phyloP scores from a whole-genome alignment of 768 basidiomycete genomes.

The Clitopilus passeckerianus region DNA sequence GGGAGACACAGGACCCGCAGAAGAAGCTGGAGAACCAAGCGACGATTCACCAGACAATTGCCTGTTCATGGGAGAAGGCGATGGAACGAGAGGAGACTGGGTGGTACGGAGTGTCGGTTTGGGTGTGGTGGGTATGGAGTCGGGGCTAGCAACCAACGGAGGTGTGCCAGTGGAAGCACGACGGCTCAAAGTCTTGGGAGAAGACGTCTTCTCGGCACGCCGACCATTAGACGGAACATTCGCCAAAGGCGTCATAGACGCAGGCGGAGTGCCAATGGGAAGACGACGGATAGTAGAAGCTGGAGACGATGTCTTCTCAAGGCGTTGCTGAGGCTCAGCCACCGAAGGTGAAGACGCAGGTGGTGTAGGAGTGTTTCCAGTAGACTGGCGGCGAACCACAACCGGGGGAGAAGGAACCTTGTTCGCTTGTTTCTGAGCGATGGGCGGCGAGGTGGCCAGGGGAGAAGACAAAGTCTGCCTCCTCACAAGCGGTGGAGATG shows the following conservation, averaged over 20 bases:
- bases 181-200: conserved; percentile 10
- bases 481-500: conserved; percentile 5
- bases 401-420: background rate
- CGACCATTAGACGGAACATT: conserved; percentile 5
- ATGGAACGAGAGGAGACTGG: conserved; percentile 10
- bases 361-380: conserved; percentile 11
- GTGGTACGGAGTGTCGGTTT: conserved; percentile 6
- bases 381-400: background rate
- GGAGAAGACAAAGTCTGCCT: background rate
- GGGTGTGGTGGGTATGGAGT: background rate
- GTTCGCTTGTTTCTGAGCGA: background rate
- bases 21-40: conserved; percentile 49
- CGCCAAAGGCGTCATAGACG: background rate
- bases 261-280: background rate
- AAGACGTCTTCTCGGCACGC: conserved; percentile 2
- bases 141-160: conserved; percentile 3
- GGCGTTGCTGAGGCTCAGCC: background rate
- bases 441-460: background rate
- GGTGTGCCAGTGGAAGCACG: conserved; percentile 5
- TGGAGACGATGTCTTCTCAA: background rate
- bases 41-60: conserved; percentile 48
- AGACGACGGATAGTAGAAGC: background rate
- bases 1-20: conserved; percentile 48
- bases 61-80: conserved; percentile 19
- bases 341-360: conserved; percentile 14